These are phyloP conservation scores for Marchantia polymorpha DNA, from an alignment of 225 moss, liverwort and hornwort genomes.

Conservation along the genomic window DNA sequence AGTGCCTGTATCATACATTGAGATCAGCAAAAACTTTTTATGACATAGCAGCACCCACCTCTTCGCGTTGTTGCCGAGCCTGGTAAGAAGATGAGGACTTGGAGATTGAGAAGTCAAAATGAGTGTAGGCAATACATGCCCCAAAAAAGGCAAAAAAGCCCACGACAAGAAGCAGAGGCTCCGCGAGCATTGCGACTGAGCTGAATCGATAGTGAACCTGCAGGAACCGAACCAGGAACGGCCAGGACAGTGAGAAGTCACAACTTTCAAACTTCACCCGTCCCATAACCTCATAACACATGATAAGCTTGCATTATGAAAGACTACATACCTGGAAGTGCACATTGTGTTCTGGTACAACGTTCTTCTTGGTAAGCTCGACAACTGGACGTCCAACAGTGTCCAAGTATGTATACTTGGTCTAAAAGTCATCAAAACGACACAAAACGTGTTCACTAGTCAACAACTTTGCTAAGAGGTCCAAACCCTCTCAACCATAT, in stretches of 20 bases:
- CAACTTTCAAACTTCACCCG: background rate
- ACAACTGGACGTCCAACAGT: slow-evolving; percentile 77
- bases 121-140: slow-evolving; percentile 69
- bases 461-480: background rate
- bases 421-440: slow-evolving; percentile 31
- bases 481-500: background rate
- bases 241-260: background rate
- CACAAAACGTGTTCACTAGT: background rate
- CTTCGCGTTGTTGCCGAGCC: slow-evolving; percentile 70
- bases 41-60: slow-evolving; percentile 26
- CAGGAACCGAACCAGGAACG: background rate
- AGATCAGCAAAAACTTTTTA: background rate
- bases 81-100: slow-evolving; percentile 69
- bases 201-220: slow-evolving; percentile 78
- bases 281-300: background rate
- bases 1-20: no score
- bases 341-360: slow-evolving; percentile 76
- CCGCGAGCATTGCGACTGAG: slow-evolving; percentile 64
- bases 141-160: slow-evolving; percentile 73
- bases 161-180: slow-evolving; percentile 71
- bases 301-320: background rate
- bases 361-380: slow-evolving; percentile 63
- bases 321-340: slow-evolving; percentile 53
- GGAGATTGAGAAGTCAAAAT: slow-evolving; percentile 77
- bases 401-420: slow-evolving; percentile 86